Percentiles rank a stretch among this genome's conserved stretches.
Conservation (phyloP, 139 green algal species). For the Picochlorum sp. region DNA sequence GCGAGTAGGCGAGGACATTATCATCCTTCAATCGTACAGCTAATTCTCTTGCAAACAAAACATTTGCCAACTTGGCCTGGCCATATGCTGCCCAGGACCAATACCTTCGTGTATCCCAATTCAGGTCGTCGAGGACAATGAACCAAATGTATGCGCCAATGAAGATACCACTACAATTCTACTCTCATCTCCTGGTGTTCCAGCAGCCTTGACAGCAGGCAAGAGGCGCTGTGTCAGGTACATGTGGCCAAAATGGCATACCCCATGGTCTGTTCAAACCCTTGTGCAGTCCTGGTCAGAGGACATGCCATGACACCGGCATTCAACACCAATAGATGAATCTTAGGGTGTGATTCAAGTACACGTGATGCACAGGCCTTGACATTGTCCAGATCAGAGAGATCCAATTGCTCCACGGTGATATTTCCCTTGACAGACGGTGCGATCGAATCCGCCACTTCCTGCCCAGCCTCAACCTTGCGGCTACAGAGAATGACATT, state of each 20-base stretch:
- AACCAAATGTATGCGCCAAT: constrained; percentile 13
- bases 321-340: constrained; percentile 14
- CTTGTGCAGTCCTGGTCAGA: constrained; percentile 26
- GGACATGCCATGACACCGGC: constrained; percentile 36
- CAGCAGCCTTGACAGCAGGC: constrained; percentile 9
- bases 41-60: constrained; percentile 50
- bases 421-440: constrained; percentile 15
- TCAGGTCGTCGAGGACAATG: constrained; percentile 25
- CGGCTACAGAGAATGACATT: constrained; percentile 16
- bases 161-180: constrained; percentile 22
- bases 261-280: constrained; percentile 40
- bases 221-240: constrained; percentile 24
- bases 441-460: constrained; percentile 9
- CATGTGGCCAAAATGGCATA: constrained; percentile 41
- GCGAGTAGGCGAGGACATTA: constrained; percentile 47
- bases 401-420: constrained; percentile 30
- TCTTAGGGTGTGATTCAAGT: neutral
- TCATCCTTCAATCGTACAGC: constrained; percentile 21
- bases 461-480: constrained; percentile 12
- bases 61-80: constrained; percentile 40
- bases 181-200: constrained; percentile 1
- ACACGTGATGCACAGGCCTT: neutral
- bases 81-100: constrained; percentile 30
- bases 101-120: constrained; percentile 17
- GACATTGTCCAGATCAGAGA: constrained; percentile 18